These are phyloP conservation scores for Capsaspora owczarzaki DNA, from an alignment of 78 protist species.

Conservation along the genomic window DNA sequence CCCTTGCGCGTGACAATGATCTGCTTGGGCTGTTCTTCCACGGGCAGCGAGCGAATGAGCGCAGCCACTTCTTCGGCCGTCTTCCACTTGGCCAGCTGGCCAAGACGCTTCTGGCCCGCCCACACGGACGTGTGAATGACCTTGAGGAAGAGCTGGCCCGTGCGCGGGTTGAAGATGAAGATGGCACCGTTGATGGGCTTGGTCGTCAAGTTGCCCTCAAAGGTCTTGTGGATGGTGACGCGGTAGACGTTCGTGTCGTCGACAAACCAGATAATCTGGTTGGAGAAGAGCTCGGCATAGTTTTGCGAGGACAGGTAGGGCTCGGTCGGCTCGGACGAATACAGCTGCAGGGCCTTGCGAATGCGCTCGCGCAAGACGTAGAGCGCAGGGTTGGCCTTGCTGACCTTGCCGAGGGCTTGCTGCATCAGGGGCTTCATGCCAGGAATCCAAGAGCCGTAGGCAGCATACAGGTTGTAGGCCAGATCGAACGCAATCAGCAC, in stretches of 20 bases:
- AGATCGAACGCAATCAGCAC: slow-evolving; percentile 94
- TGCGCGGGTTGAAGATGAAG: slow-evolving; percentile 98
- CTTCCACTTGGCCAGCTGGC: slow-evolving; percentile 97
- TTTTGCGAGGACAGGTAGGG: slow-evolving; percentile 72
- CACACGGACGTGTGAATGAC: slow-evolving; percentile 97
- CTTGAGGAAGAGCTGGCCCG: slow-evolving; percentile 98
- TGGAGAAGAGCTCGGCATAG: slow-evolving; percentile 79
- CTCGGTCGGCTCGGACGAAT: slow-evolving; percentile 77
- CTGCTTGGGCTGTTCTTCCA: slow-evolving; percentile 99
- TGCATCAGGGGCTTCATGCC: slow-evolving; percentile 86
- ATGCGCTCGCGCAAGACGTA: slow-evolving; percentile 98
- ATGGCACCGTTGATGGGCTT: slow-evolving; percentile 99
- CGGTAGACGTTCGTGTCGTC: slow-evolving; percentile 99
- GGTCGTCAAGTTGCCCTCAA: slow-evolving; percentile 90
- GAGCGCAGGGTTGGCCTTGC: slow-evolving; percentile 88
- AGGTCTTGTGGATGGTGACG: slow-evolving; percentile 96
- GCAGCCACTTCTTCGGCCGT: slow-evolving; percentile 98
- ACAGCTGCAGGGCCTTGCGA: slow-evolving; percentile 97
- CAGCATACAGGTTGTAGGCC: slow-evolving; percentile 90
- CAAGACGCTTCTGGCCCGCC: slow-evolving; percentile 99
- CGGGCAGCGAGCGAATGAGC: slow-evolving; percentile 95
- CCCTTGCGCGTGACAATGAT: slow-evolving; percentile 97
- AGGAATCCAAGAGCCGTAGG: slow-evolving; percentile 98
- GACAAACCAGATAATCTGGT: slow-evolving; percentile 97
- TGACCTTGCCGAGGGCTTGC: slow-evolving; percentile 93